These are phyloP conservation scores for Cyberlindnera samutprakarnensis DNA, from an alignment of 805 yeast species.

Conservation along the genomic window DNA sequence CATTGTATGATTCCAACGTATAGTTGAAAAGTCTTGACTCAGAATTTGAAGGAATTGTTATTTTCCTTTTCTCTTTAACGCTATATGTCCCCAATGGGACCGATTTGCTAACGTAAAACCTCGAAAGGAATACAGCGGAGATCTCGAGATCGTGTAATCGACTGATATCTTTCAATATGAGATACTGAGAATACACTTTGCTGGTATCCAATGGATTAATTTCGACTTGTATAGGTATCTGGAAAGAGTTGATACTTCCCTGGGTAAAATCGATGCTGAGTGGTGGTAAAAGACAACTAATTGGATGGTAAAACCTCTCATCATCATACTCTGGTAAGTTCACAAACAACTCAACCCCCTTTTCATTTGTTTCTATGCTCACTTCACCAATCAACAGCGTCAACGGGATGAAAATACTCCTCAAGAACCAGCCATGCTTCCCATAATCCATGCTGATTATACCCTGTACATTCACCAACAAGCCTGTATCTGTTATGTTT, in stretches of 20 bases:
- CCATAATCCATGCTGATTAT: constrained; percentile 14
- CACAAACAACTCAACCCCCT: constrained; percentile 8
- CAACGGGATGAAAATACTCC: constrained; percentile 5
- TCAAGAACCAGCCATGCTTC: constrained; percentile 6
- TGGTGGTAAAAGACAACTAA: background rate
- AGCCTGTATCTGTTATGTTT: constrained; percentile 11
- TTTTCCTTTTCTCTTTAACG: no score
- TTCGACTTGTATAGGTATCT: constrained; percentile 2
- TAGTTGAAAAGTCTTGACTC: no score
- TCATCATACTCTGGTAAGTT: constrained; percentile 6
- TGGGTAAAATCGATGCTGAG: constrained; percentile 11
- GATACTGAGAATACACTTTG: constrained; percentile 4
- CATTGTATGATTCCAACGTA: no score
- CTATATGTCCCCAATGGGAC: constrained; percentile 4
- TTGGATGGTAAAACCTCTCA: constrained; percentile 3
- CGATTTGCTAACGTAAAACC: constrained; percentile 3
- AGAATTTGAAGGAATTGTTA: no score
- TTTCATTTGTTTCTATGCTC: constrained; percentile 1
- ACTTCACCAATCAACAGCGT: constrained; percentile 4
- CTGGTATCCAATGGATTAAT: constrained; percentile 9
- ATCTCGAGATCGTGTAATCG: constrained; percentile 1
- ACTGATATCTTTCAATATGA: constrained; percentile 3
- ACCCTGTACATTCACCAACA: constrained; percentile 6
- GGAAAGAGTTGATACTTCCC: constrained; percentile 4
- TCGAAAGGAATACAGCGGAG: constrained; percentile 4